A percentile compares a stretch with the other conserved stretches of the same genome.
These are phyloP conservation scores for Wickerhamomyces bisporus DNA, from an alignment of 805 yeast species.

Conservation along the genomic window DNA sequence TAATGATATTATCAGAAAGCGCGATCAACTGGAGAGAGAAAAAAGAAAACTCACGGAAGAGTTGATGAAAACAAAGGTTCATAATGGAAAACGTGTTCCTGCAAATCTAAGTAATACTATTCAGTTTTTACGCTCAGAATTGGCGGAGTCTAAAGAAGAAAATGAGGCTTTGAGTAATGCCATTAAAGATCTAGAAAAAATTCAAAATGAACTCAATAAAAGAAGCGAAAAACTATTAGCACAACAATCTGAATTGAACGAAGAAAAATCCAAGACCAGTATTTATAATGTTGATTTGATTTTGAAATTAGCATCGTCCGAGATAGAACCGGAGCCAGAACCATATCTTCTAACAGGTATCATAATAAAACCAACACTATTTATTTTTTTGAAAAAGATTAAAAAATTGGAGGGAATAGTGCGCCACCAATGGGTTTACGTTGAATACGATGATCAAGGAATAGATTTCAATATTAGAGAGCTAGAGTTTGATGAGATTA, in stretches of 20 bases:
- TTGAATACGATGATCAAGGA: conserved; percentile 23
- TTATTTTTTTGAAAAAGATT: conserved; percentile 24
- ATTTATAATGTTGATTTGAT: conserved; percentile 24
- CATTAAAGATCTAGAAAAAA: conserved; percentile 16
- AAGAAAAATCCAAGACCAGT: conserved; percentile 14
- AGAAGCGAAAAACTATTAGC: conserved; percentile 5
- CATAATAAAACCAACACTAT: conserved; percentile 27
- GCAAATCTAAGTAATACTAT: conserved; percentile 23
- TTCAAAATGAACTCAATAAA: conserved; percentile 11
- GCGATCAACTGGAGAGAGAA: conserved; percentile 5
- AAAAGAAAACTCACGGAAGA: conserved; percentile 14
- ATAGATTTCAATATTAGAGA: conserved; percentile 21
- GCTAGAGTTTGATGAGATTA: conserved; percentile 23
- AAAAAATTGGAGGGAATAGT: too few species aligned
- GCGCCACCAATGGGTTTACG: conserved; percentile 28
- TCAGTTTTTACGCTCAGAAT: conserved; percentile 17
- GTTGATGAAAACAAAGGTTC: conserved; percentile 23
- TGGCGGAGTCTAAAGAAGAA: neutral
- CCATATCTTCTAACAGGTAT: conserved; percentile 36
- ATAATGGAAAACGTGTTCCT: conserved; percentile 28
- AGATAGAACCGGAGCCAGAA: conserved; percentile 26
- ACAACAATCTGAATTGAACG: conserved; percentile 8
- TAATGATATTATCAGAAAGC: conserved; percentile 3
- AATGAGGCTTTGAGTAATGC: conserved; percentile 10
- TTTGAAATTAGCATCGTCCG: conserved; percentile 16